Percentiles rank a stretch among this genome's conserved stretches.
Evolutionary conservation across 148 eudicot species (phyloP).

Genomic region (Pharnaceum exiguum): DNA sequence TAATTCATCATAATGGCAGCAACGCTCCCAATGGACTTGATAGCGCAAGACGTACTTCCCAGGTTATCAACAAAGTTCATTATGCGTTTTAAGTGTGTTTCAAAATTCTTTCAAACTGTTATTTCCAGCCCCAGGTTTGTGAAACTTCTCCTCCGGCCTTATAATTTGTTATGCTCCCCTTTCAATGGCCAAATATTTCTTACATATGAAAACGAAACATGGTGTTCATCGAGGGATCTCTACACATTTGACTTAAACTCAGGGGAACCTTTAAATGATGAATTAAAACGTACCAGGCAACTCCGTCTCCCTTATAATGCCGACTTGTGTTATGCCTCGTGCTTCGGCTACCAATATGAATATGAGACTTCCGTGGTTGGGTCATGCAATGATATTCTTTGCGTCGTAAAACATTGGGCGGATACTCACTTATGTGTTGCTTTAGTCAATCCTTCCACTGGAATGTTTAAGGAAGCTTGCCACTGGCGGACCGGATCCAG

Average conservation of each 20-base stretch:
- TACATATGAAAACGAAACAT: too few species aligned
- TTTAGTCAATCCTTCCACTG: slow-evolving; percentile 17
- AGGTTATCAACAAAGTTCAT: slow-evolving; percentile 19
- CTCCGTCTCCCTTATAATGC: too few species aligned
- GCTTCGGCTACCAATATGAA: too few species aligned
- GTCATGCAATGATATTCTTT: slow-evolving; percentile 17
- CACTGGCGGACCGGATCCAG: neutral
- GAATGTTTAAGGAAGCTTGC: neutral
- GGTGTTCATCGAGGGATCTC: too few species aligned
- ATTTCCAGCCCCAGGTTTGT: slow-evolving; percentile 14
- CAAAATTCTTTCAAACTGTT: slow-evolving; percentile 10
- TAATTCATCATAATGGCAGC: too few species aligned
- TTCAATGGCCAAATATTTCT: too few species aligned
- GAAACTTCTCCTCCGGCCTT: slow-evolving; percentile 1
- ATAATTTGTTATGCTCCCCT: neutral
- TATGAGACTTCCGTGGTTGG: neutral
- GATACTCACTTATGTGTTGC: neutral
- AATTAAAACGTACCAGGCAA: neutral
- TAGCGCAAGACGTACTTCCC: slow-evolving; percentile 6
- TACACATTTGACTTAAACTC: neutral
- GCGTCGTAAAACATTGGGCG: too few species aligned
- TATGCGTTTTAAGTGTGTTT: slow-evolving; percentile 19
- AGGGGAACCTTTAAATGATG: neutral
- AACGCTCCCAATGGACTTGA: slow-evolving; percentile 5
- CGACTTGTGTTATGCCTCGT: too few species aligned